Percentiles rank a stretch among this genome's conserved stretches.
Conservation (phyloP, 208 protist species). For the Strigomonas galati region DNA sequence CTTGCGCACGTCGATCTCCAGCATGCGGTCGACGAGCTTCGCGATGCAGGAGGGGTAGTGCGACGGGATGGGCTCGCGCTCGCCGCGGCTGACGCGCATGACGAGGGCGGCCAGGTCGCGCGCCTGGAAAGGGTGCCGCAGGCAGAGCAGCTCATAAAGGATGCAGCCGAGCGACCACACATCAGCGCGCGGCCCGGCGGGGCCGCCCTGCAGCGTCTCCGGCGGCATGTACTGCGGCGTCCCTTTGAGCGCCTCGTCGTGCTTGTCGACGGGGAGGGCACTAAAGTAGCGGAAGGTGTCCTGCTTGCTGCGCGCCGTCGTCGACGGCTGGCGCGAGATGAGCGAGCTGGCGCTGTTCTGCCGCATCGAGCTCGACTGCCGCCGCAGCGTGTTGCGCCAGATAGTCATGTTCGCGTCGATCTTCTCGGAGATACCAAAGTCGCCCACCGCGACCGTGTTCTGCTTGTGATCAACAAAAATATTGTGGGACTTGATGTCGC, state of each 20-base stretch:
- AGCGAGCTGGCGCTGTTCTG: neutral
- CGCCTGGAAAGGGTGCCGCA: slow-evolving; percentile 84
- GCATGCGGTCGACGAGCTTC: slow-evolving; percentile 59
- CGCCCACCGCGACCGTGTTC: slow-evolving; percentile 67
- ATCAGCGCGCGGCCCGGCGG: slow-evolving; percentile 65
- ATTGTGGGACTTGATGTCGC: slow-evolving; percentile 91
- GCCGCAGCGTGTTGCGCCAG: slow-evolving; percentile 10
- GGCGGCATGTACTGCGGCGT: slow-evolving; percentile 96
- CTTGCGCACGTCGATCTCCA: slow-evolving; percentile 40
- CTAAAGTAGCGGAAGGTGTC: slow-evolving; percentile 10
- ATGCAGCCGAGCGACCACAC: slow-evolving; percentile 93
- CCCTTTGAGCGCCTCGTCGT: slow-evolving; percentile 72
- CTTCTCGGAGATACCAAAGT: slow-evolving; percentile 87
- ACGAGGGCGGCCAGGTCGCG: slow-evolving; percentile 69
- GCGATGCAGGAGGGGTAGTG: slow-evolving; percentile 63
- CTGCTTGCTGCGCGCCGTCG: no score
- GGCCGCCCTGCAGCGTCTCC: slow-evolving; percentile 82
- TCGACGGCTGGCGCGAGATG: no score
- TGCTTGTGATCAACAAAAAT: slow-evolving; percentile 69
- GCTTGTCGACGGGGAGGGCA: slow-evolving; percentile 3
- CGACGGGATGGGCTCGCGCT: slow-evolving; percentile 53
- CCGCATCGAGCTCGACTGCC: slow-evolving; percentile 11
- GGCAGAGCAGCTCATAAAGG: slow-evolving; percentile 83
- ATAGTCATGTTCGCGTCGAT: slow-evolving; percentile 41
- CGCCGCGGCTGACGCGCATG: slow-evolving; percentile 69